Base-by-base conservation (phyloP, 768 basidiomycete species). In the Vararia minispora region DNA sequence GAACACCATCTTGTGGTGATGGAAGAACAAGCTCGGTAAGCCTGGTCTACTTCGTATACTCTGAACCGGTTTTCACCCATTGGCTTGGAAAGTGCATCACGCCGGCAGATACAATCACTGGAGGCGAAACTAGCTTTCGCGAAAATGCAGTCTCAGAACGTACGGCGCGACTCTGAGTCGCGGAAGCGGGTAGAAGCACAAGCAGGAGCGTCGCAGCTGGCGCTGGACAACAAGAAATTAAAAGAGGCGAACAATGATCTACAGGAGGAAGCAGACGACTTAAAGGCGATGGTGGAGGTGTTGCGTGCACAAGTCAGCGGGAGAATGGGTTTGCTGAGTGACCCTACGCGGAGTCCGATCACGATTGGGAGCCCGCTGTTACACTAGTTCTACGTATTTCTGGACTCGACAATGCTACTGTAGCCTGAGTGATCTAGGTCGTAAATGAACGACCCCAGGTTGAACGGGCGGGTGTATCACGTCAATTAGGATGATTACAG, bases 221-320 rank as follows among this genome's bases (percentile, higher is more conserved):
- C 53, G n/a, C 58, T 64, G 14, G 56, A 61, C n/a, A 81, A 81
- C 47, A 58, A 60, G 32, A 64, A 60, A 38, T 52, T 86, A 30
- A 60, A 64, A 24, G 72, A 74, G 16, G 71, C 80, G 45, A 88
- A 86, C 43, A 54, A 55, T 2, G 65, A 67, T 17, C 47, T 76
- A 41, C 53, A 58, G 28, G 72, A 76, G 17, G 72, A 75, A 45
- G 56, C 72, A 28, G 73, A 85, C 44, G 81, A 84, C 49, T 55
- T 86, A 57, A 68, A 67, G 41, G 78, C 74, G 17, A 83, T 80
- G 68, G 64, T 86, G 9, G 81, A 86, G 48, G 50, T 74, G 16
- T 54, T 85, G 49, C 79, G 71, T 47, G 69, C 64, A 33, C 71
- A 76, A 47, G 57, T 69, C 33, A 70, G 62, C 38, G 74, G 74